phyloP scores from a whole-genome alignment of 2,329 filamentous ascomycete genomes.

The Clonostachys sp. region DNA sequence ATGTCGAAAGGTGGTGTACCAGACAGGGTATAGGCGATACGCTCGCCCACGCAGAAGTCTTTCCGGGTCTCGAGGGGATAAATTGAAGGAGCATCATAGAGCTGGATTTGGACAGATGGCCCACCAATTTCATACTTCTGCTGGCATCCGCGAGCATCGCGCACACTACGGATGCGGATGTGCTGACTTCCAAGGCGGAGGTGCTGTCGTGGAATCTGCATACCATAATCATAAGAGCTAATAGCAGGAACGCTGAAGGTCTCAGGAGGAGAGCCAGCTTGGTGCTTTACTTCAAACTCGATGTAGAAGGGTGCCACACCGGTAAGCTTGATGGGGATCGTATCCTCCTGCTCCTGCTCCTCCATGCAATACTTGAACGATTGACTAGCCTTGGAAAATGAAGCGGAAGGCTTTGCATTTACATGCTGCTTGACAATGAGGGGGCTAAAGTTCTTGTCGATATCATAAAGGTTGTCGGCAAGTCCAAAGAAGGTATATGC shows the following conservation, averaged over 20 bases:
- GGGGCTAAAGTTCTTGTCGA: constrained; percentile 61
- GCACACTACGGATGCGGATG: constrained; percentile 83
- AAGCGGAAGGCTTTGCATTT: constrained; percentile 75
- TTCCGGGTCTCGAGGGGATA: constrained; percentile 77
- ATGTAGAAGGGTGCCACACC: constrained; percentile 85
- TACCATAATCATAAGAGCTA: constrained; percentile 65
- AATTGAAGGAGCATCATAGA: constrained; percentile 90
- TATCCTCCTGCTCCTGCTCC: constrained; percentile 76
- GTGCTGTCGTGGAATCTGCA: constrained; percentile 79
- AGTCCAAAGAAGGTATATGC: constrained; percentile 82
- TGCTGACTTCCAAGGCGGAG: constrained; percentile 87
- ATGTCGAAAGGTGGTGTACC: constrained; percentile 91
- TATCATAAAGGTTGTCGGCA: constrained; percentile 80
- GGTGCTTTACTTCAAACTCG: constrained; percentile 90
- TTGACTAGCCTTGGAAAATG: constrained; percentile 81
- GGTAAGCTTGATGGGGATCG: constrained; percentile 79
- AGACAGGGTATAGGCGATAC: constrained; percentile 85
- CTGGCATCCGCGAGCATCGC: constrained; percentile 83
- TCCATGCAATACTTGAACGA: constrained; percentile 94
- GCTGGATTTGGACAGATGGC: constrained; percentile 81
- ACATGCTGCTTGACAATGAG: constrained; percentile 77
- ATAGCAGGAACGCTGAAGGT: constrained; percentile 80
- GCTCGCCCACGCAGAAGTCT: constrained; percentile 94
- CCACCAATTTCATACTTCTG: constrained; percentile 66
- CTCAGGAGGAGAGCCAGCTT: constrained; percentile 74